Percentiles rank a stretch among this genome's conserved stretches.
Conservation (phyloP, 2,329 filamentous ascomycete genomes). For the Fusarium torreyae region DNA sequence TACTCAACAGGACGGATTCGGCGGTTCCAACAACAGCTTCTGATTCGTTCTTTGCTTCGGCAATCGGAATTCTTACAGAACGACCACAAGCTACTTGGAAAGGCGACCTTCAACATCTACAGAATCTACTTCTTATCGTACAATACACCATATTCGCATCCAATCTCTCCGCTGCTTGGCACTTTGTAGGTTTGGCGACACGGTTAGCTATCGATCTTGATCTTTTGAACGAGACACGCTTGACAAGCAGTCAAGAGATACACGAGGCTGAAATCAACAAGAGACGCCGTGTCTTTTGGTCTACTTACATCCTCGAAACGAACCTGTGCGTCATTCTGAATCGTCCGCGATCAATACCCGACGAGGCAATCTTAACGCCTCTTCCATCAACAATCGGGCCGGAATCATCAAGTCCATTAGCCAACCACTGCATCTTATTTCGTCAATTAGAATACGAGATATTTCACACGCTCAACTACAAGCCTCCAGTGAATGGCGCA, state of each 20-base stretch:
- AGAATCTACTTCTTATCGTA: constrained; percentile 29
- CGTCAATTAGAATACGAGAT: constrained; percentile 49
- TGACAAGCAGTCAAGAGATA: accelerated
- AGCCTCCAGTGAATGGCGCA: constrained; percentile 18
- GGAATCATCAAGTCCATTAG: constrained; percentile 19
- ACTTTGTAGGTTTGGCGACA: constrained; percentile 38
- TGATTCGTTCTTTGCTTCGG: constrained; percentile 26
- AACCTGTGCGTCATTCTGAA: constrained; percentile 34
- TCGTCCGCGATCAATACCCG: constrained; percentile 35
- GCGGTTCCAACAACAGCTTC: constrained; percentile 31
- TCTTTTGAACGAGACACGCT: constrained; percentile 14
- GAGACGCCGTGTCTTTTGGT: constrained; percentile 32
- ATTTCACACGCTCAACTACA: constrained; percentile 40
- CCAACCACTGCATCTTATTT: constrained; percentile 41
- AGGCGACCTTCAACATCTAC: constrained; percentile 26
- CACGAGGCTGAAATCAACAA: background rate
- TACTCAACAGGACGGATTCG: constrained; percentile 34
- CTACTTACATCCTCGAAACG: constrained; percentile 35
- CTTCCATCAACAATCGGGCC: constrained; percentile 14
- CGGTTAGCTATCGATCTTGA: constrained; percentile 34
- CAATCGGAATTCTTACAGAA: constrained; percentile 16
- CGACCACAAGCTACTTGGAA: constrained; percentile 21
- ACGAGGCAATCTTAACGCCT: constrained; percentile 34
- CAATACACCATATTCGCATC: constrained; percentile 38
- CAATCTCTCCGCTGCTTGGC: constrained; percentile 35